These are phyloP conservation scores for Leavenworthia alabamica DNA, from an alignment of 345 rosid genomes.

Conservation along the genomic window DNA sequence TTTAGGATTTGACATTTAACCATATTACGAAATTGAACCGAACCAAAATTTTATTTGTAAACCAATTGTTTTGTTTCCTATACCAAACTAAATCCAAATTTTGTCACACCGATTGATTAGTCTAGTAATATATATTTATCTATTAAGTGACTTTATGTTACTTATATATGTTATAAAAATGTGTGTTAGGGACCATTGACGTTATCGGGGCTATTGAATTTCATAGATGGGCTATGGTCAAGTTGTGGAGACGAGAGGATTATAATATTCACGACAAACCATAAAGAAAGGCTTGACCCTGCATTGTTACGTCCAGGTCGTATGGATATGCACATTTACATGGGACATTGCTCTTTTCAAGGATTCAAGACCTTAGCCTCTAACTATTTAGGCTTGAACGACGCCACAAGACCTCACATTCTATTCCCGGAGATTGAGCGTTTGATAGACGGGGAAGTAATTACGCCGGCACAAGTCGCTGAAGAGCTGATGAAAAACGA, in stretches of 20 bases:
- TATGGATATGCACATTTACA: conserved; percentile 76
- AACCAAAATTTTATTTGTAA: background rate
- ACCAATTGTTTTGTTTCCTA: background rate
- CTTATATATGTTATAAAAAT: background rate
- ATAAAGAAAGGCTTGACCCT: conserved; percentile 64
- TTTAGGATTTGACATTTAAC: background rate
- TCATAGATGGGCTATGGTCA: conserved; percentile 72
- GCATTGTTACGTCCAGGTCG: conserved; percentile 65
- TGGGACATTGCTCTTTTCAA: conserved; percentile 50
- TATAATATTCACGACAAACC: conserved; percentile 71
- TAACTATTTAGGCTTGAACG: conserved; percentile 37
- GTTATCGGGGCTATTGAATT: conserved; percentile 57
- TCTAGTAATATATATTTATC: background rate
- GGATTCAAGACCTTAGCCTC: conserved; percentile 50
- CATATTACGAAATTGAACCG: background rate
- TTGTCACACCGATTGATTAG: background rate
- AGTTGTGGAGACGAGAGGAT: conserved; percentile 69
- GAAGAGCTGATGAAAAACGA: conserved; percentile 58
- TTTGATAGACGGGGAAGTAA: conserved; percentile 23
- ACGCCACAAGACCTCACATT: conserved; percentile 25
- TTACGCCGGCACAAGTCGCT: conserved; percentile 50
- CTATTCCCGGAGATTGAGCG: conserved; percentile 35
- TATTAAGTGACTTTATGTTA: background rate
- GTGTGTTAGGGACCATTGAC: conserved; percentile 38
- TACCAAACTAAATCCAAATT: background rate